phyloP scores from a whole-genome alignment of 805 yeast species.

The Starmera quercuum region DNA sequence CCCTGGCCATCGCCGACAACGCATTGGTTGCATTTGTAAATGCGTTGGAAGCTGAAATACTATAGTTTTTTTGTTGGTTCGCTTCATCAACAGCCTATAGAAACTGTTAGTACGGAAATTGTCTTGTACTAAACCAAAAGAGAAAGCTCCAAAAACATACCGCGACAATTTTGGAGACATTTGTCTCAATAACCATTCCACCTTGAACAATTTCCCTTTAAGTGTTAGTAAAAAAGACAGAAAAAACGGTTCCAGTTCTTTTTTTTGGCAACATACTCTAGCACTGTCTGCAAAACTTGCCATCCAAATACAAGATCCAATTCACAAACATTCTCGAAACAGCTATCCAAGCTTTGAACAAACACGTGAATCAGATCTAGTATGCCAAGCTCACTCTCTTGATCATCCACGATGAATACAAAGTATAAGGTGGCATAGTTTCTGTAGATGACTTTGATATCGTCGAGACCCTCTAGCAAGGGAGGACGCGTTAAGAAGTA shows the following conservation, averaged over 20 bases:
- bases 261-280: slow-evolving; percentile 33
- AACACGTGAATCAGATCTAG: slow-evolving; percentile 92
- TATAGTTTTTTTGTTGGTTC: slow-evolving; percentile 11
- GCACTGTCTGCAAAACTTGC: slow-evolving; percentile 89
- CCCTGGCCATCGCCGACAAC: slow-evolving; percentile 54
- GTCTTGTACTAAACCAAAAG: not conserved
- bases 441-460: slow-evolving; percentile 83
- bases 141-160: slow-evolving; percentile 14
- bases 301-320: slow-evolving; percentile 96
- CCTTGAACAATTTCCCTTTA: slow-evolving; percentile 80
- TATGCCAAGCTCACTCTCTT: slow-evolving; percentile 91
- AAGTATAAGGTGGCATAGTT: slow-evolving; percentile 95
- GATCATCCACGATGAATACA: slow-evolving; percentile 92
- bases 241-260: not conserved
- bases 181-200: slow-evolving; percentile 96
- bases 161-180: slow-evolving; percentile 69
- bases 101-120: slow-evolving; percentile 3
- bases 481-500: slow-evolving; percentile 90
- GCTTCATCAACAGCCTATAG: slow-evolving; percentile 62
- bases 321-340: slow-evolving; percentile 88
- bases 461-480: slow-evolving; percentile 51
- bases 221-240: slow-evolving; percentile 8
- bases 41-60: slow-evolving; percentile 21
- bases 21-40: slow-evolving; percentile 70
- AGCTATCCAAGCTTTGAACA: slow-evolving; percentile 88